These are phyloP conservation scores for Zarea fungicola DNA, from an alignment of 2,329 filamentous ascomycete species.

Conservation along the genomic window DNA sequence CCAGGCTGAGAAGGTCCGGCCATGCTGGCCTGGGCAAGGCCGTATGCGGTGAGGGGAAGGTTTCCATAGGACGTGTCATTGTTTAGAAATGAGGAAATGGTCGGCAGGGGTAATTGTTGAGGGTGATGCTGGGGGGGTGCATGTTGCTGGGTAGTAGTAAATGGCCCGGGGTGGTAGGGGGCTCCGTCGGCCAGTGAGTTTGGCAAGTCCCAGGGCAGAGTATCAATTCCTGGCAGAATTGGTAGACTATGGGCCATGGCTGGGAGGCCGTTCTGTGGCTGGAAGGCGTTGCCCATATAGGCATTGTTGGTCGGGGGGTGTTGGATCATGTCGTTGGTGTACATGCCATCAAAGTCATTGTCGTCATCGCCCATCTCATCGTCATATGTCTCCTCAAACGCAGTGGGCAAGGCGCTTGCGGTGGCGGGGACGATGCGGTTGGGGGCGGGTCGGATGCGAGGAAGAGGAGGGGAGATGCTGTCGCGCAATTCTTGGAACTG, in stretches of 20 bases:
- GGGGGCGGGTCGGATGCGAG: constrained; percentile 9
- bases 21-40: constrained; percentile 25
- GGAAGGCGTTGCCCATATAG: neutral
- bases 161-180: neutral
- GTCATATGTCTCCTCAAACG: constrained; percentile 32
- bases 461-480: constrained; percentile 18
- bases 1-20: constrained; percentile 23
- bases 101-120: constrained; percentile 16
- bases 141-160: constrained; percentile 1
- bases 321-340: constrained; percentile 36
- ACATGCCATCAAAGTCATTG: constrained; percentile 38
- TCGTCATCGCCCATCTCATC: constrained; percentile 41
- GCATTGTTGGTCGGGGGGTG: constrained; percentile 13
- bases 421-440: constrained; percentile 11
- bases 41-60: constrained; percentile 18
- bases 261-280: neutral
- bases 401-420: constrained; percentile 18
- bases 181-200: neutral
- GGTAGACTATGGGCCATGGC: constrained; percentile 10
- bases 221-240: neutral
- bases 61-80: constrained; percentile 20
- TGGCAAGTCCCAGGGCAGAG: constrained; percentile 2
- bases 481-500: constrained; percentile 43
- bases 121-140: constrained; percentile 17
- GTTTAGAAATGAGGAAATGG: constrained; percentile 24